Evolutionary conservation across 192 early-diverging fungal genomes (phyloP), one percentile per base, ranked within the genome.

Genomic region (Geosiphon pyriformis): DNA sequence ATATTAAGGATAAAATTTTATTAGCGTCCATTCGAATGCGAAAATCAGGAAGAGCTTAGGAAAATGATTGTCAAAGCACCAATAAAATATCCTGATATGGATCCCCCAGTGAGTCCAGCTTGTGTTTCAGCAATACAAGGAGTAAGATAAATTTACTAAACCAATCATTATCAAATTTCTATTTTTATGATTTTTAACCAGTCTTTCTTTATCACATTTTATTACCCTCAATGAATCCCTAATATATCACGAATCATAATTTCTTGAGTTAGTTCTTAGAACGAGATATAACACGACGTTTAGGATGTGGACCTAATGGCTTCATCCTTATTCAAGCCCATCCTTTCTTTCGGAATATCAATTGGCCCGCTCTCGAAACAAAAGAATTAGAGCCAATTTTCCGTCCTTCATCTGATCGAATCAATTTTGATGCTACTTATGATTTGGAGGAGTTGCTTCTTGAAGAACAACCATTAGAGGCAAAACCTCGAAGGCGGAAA

Each of bases 381-480:
- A 85, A 82, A 66, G 60, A 71, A 1, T 11, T 74, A 20, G 71
- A 68, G 8, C 83, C 83, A 18, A 70, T 77, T 4, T 80, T 74
- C 59, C 57, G 61, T 32, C 80, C 83, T 7, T 66, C 83, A 11
- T 73, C 77, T 10, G 73, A 80, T 37, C 59, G 67, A 23, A 74
- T 81, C 25, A 92, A 92, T 71, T 92, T 91, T 76, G 90, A 92
- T 53, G 86, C 90, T 1, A 87, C 83, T 0, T 84, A 83, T 56
- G 90, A 92, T 52, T 71, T 92, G 1, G 90, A 90, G 67, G 89
- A 91, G 59, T 59, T 88, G 7, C 73, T 86, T 23, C 72, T 85
- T 49, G 89, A 91, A 46, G 87, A 88, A 57, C 80, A 87, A 70
- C 89, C 87, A 17, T 74, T 90, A 61, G 55, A 80, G 68, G 46